Evolutionary conservation across 805 yeast species (phyloP).

Genomic region (Candida piceae): DNA sequence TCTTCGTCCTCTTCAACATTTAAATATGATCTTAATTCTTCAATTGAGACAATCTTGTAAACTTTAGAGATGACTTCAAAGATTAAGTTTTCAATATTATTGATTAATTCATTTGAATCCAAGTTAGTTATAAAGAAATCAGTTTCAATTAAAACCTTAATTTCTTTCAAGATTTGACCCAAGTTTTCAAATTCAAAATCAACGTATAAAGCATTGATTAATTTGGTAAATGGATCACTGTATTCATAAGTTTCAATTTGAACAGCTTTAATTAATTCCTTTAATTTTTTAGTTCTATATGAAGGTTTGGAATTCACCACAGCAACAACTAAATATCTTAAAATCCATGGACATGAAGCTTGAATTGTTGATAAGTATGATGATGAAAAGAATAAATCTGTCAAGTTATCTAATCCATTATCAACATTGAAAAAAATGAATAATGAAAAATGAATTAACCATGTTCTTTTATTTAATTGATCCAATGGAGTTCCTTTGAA

Average conservation of each 20-base stretch:
- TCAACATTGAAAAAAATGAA: slow-evolving; percentile 55
- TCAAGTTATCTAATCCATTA: slow-evolving; percentile 47
- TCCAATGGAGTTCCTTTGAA: slow-evolving; percentile 45
- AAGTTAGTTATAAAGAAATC: slow-evolving; percentile 56
- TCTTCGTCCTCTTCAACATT: slow-evolving; percentile 25
- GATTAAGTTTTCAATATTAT: slow-evolving; percentile 19
- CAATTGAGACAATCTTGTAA: slow-evolving; percentile 19
- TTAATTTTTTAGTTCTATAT: slow-evolving; percentile 46
- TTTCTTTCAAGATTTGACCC: slow-evolving; percentile 41
- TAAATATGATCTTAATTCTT: slow-evolving; percentile 15
- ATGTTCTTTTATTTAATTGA: slow-evolving; percentile 59
- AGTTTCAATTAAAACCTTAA: slow-evolving; percentile 41
- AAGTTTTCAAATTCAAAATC: slow-evolving; percentile 56
- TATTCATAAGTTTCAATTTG: slow-evolving; percentile 62
- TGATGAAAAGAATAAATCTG: slow-evolving; percentile 54
- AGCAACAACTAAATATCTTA: slow-evolving; percentile 62
- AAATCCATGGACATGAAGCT: slow-evolving; percentile 67
- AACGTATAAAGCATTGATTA: slow-evolving; percentile 49
- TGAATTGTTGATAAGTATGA: slow-evolving; percentile 63
- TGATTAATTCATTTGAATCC: slow-evolving; percentile 19
- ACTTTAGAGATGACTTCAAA: slow-evolving; percentile 24
- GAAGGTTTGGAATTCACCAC: slow-evolving; percentile 36
- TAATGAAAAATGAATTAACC: slow-evolving; percentile 67
- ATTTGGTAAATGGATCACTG: slow-evolving; percentile 56
- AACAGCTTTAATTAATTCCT: slow-evolving; percentile 53